phyloP scores from a whole-genome alignment of 192 early-diverging fungal genomes.

The Diversispora epigaea region DNA sequence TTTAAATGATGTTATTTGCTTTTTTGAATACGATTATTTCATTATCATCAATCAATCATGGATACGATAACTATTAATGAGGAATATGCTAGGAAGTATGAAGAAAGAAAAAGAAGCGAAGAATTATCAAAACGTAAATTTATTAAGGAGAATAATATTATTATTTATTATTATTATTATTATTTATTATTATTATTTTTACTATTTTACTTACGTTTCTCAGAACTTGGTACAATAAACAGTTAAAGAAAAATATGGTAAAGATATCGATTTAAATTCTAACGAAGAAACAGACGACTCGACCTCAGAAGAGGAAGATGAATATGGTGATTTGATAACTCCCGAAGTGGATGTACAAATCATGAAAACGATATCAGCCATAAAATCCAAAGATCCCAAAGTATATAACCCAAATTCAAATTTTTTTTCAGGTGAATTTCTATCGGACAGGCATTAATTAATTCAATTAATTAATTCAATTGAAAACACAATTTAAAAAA shows the following conservation, averaged over 20 bases:
- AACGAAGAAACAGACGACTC: constrained; percentile 55
- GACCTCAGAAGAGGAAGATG: constrained; percentile 75
- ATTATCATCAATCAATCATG: no score
- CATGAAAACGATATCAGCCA: constrained; percentile 83
- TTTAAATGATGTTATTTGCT: no score
- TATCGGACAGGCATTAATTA: constrained; percentile 18
- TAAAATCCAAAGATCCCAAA: constrained; percentile 71
- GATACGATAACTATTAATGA: constrained; percentile 42
- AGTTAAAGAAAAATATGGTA: constrained; percentile 68
- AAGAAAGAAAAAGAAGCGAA: constrained; percentile 61
- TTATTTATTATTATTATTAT: no score
- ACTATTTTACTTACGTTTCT: not conserved
- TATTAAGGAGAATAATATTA: no score
- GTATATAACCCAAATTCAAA: constrained; percentile 76
- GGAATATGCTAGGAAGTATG: constrained; percentile 64
- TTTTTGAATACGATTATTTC: no score
- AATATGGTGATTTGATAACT: constrained; percentile 76
- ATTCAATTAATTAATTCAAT: no score
- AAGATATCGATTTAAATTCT: constrained; percentile 37
- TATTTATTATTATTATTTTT: constrained; percentile 23
- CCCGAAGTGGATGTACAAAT: constrained; percentile 92
- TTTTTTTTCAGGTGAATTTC: constrained; percentile 63
- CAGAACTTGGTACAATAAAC: not conserved
- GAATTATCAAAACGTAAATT: constrained; percentile 62
- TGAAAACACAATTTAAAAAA: no score